A percentile compares a stretch with the other conserved stretches of the same genome.
Conservation (phyloP, 345 rosid species). For the Xanthoceras sorbifolium region DNA sequence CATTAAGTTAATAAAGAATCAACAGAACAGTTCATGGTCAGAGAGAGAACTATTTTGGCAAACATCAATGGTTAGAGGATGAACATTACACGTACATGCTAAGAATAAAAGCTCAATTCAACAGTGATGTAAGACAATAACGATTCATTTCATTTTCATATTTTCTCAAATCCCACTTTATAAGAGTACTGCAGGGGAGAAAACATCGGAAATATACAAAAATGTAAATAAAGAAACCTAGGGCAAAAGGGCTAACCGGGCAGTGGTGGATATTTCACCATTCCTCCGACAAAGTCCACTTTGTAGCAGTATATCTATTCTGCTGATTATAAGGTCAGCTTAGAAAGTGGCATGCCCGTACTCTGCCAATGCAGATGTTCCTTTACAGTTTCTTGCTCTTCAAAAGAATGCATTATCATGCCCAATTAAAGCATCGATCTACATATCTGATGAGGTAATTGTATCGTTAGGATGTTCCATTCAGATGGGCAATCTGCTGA, state of each 20-base stretch:
- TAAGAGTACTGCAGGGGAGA: neutral
- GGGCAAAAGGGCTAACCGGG: neutral
- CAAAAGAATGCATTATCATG: neutral
- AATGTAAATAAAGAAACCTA: neutral
- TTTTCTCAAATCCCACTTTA: neutral
- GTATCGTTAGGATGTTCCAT: neutral
- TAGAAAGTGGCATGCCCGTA: neutral
- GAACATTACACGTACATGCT: neutral
- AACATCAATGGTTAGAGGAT: neutral
- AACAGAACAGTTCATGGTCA: neutral
- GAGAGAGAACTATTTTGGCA: neutral
- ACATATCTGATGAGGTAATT: neutral
- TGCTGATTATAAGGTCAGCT: neutral
- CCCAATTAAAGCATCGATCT: neutral
- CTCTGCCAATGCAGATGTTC: neutral
- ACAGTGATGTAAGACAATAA: neutral
- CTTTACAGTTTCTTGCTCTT: neutral
- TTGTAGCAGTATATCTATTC: neutral
- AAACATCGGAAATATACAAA: neutral
- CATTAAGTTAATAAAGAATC: neutral
- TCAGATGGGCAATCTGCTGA: neutral
- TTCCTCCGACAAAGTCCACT: neutral
- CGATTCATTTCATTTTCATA: neutral
- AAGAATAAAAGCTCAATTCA: neutral
- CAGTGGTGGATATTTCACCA: neutral